Evolutionary conservation across 768 basidiomycete species (phyloP).

Genomic region (Mycena galopus): DNA sequence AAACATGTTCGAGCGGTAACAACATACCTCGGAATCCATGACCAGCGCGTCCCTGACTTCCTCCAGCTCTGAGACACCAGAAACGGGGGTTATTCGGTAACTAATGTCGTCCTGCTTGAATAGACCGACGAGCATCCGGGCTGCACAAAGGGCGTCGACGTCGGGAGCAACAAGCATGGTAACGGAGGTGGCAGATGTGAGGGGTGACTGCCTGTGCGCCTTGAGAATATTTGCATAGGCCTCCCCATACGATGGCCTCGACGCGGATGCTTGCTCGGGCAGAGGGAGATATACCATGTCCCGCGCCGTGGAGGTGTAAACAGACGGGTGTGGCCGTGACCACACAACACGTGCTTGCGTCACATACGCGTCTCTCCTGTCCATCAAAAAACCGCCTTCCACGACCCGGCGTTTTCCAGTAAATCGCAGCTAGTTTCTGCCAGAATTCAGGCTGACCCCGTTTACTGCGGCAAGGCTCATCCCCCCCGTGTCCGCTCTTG

Average conservation of each 20-base stretch:
- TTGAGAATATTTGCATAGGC: constrained; percentile 82
- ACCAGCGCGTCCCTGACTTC: constrained; percentile 55
- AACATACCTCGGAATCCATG: constrained; percentile 38
- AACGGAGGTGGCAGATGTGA: constrained; percentile 85
- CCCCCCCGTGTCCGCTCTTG: too few relatives aligned
- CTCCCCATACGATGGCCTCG: constrained; percentile 75
- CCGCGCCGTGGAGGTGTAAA: not conserved
- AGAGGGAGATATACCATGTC: constrained; percentile 79
- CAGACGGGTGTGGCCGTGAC: not conserved
- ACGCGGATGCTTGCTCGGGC: constrained; percentile 72
- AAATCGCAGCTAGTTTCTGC: too few relatives aligned
- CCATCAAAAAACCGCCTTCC: too few relatives aligned
- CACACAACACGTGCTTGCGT: too few relatives aligned
- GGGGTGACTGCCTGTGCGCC: constrained; percentile 77
- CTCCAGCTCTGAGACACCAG: constrained; percentile 85
- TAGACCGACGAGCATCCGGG: constrained; percentile 88
- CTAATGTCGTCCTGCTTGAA: constrained; percentile 95
- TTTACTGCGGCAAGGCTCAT: too few relatives aligned
- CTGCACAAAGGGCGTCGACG: constrained; percentile 93
- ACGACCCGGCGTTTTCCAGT: too few relatives aligned
- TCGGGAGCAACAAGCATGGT: constrained; percentile 90
- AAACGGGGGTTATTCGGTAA: constrained; percentile 90
- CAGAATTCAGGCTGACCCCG: too few relatives aligned
- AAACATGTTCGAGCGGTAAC: not conserved
- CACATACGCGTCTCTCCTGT: not conserved